Evolutionary conservation across 2,329 filamentous ascomycete genomes (phyloP).

Genomic region (Trichoderma cornu-damae): DNA sequence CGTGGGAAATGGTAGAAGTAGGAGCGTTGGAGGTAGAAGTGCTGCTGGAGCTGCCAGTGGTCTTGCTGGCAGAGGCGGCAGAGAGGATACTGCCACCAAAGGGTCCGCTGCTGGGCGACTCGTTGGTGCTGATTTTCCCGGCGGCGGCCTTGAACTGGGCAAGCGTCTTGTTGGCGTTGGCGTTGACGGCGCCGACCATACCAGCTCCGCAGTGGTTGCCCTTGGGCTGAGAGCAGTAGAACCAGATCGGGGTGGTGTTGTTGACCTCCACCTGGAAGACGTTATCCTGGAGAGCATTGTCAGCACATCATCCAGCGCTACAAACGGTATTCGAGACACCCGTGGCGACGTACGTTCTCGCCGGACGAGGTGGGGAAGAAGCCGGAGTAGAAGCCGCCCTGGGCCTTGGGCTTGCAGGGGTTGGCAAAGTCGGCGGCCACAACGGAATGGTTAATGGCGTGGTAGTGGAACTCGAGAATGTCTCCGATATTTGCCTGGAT

Average conservation of each 20-base stretch:
- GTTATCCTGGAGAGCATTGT: slow-evolving; percentile 15
- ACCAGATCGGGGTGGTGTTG: slow-evolving; percentile 19
- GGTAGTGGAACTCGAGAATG: slow-evolving; percentile 47
- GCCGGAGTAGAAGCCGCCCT: slow-evolving; percentile 21
- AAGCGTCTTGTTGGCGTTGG: slow-evolving; percentile 13
- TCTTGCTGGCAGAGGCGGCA: neutral
- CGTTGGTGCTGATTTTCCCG: neutral
- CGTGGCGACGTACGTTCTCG: slow-evolving; percentile 2
- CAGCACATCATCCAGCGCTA: neutral
- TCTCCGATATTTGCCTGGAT: slow-evolving; percentile 41
- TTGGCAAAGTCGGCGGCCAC: slow-evolving; percentile 42
- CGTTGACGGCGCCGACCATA: slow-evolving; percentile 20
- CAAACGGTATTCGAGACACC: too few relatives aligned
- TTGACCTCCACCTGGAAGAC: slow-evolving; percentile 21
- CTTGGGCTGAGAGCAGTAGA: slow-evolving; percentile 19
- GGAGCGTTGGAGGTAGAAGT: neutral
- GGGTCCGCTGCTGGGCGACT: slow-evolving; percentile 1
- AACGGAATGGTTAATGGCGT: slow-evolving; percentile 43
- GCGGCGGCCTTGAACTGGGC: slow-evolving; percentile 12
- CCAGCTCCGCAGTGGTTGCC: slow-evolving; percentile 12
- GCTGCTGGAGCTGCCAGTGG: neutral
- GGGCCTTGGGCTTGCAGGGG: slow-evolving; percentile 40
- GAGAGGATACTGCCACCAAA: slow-evolving; percentile 9
- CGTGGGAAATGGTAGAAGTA: neutral
- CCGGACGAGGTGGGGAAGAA: slow-evolving; percentile 1